Base-by-base conservation (phyloP, 805 yeast species). In the Kuraishia molischiana region DNA sequence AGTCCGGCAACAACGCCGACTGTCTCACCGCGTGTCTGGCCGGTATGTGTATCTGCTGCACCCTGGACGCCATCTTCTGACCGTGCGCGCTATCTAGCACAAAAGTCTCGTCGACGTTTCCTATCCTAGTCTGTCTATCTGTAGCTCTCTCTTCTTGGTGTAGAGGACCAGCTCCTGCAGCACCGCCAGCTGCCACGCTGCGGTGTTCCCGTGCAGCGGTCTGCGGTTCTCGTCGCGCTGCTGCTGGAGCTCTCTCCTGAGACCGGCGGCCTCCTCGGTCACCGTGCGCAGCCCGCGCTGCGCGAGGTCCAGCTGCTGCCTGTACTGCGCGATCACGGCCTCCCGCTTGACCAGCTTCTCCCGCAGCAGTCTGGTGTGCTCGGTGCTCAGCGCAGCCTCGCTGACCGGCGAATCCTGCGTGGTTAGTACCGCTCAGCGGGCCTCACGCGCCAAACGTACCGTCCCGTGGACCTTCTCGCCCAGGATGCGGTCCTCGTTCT, bases 11-110 rank as follows among this genome's bases (percentile, higher is more conserved):
- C 35, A 60, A 59, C 38, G 52, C 54, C 9, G 69, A 59, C 42
- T 73, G 78, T 54, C 56, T 70, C 47, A 56, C 69, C 47, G 78
- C 70, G 10, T 72, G 78, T 59, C 50, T 73, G 33, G 77, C 72
- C 18, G 76, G 72, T 19, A 39, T 72, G 52, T 73, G 79, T 66
- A 44, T 72, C 41, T 73, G 79, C 50, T 72, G 74, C 51, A 67
- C 78, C 19, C 46, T 73, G 41, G 77, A 72, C 47, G 66, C 73
- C 39, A 37, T 73, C 14, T 67, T 72, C 44, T 72, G 56, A 51
- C 20, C 37, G 34, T 22, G 8, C 26, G 10, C 26, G 26, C 11
- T 8, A 22, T 22, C 26, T 22, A 8, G 8, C 11, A 8, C 26
- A 22, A 22, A 8, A 8, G 10, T 11, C 11, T 22, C 26, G 8